Evolutionary conservation across 2,329 filamentous ascomycete genomes (phyloP), one percentile per base, ranked within the genome.

Genomic region (Aureobasidium mangrovei): DNA sequence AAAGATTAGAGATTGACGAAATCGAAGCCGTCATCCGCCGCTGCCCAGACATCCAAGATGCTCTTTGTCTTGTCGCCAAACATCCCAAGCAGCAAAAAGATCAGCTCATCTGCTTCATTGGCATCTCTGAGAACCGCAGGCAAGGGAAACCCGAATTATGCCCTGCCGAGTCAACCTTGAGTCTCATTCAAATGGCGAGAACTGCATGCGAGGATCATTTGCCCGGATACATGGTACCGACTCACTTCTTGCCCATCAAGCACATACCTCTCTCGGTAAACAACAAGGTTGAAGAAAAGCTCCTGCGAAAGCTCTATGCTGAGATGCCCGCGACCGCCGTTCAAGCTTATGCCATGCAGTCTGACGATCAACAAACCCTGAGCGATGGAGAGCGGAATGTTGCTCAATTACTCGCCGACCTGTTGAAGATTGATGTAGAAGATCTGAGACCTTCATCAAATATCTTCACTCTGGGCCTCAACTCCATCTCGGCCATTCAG

Each of bases 141-240:
- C 57, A 59, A 36, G 53, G 53, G 4, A 46, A 54, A 24, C 56
- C 57, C 8, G 31, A 48, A 10, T 10, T 57, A 4, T 54, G 49
- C 29, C 4, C 49, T 4, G 39, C 47, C 2, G 27, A 52, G 4
- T 33, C 54, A 12, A 56, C 53, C 26, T 36, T 26, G 3, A 61
- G 64, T 0, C 62, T 83, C 3, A 69, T 77, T 6, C 66, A 64
- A 0, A 66, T 66, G 3, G 79, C 83, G 4, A 77, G 77, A 59
- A 72, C 77, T 27, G 79, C 81, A n/a, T 95, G 90, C 61, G 78
- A 79, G 33, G 73, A 79, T 2, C 81, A 75, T 26, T 76, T 96
- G 3, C 87, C 91, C 0, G 79, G 78, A 0, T 96, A 96, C 66
- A 96, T 96, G 91, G 80, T 96, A 2, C 91, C 91, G 0, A 91